Evolutionary conservation across 345 rosid genomes (phyloP).

Genomic region (Gossypium turneri): DNA sequence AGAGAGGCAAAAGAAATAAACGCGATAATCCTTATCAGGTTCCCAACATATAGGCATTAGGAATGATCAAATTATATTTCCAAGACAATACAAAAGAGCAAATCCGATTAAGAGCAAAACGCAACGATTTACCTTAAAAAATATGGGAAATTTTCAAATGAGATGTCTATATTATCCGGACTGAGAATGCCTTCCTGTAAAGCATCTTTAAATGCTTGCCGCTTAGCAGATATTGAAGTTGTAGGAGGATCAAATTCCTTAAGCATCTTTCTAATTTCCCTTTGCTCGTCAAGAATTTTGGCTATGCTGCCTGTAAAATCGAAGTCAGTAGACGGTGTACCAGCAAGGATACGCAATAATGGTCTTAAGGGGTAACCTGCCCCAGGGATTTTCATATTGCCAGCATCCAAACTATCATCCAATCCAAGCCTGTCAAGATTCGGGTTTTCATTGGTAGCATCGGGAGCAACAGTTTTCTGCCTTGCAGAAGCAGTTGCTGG

Average conservation of each 20-base stretch:
- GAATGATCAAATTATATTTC: neutral
- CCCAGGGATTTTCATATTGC: constrained; percentile 44
- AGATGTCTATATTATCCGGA: constrained; percentile 61
- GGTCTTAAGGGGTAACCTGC: constrained; percentile 63
- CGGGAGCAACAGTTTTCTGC: constrained; percentile 48
- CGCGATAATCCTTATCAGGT: neutral
- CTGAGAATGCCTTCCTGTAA: constrained; percentile 59
- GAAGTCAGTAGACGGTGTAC: constrained; percentile 46
- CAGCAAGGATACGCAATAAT: constrained; percentile 53
- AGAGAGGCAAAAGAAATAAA: neutral
- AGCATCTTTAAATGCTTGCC: constrained; percentile 67
- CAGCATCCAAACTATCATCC: constrained; percentile 51
- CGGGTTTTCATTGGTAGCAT: constrained; percentile 45
- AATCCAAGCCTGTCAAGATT: constrained; percentile 44
- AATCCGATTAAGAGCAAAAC: neutral
- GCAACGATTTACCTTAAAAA: constrained; percentile 55
- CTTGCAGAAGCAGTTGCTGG: constrained; percentile 44
- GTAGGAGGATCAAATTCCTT: constrained; percentile 49
- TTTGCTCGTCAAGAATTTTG: constrained; percentile 56
- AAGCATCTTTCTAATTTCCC: constrained; percentile 49
- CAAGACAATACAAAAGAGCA: neutral
- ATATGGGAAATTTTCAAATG: constrained; percentile 81
- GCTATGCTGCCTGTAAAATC: constrained; percentile 54
- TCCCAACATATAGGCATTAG: neutral
- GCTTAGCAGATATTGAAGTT: constrained; percentile 46